A percentile compares a stretch with the other conserved stretches of the same genome.
Conservation (phyloP, 163 green algal genomes). For the Chlorella variabilis region DNA sequence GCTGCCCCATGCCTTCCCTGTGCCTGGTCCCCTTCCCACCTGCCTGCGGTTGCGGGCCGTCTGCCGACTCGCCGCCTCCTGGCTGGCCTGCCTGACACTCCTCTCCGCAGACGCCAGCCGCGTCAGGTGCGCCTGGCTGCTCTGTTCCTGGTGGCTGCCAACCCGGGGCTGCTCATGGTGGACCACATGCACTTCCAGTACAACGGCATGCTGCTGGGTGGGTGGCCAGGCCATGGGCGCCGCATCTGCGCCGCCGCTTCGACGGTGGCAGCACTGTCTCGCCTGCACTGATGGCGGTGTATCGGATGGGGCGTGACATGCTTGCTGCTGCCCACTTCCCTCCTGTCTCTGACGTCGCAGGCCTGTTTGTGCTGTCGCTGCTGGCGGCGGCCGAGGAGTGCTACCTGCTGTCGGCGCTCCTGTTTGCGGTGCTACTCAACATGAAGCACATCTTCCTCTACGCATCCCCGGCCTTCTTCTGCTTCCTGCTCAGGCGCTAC, state of each 20-base stretch:
- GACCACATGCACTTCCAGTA: slow-evolving; percentile 99
- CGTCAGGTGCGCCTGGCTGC: slow-evolving; percentile 20
- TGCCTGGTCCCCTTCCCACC: no score
- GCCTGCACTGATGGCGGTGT: no score
- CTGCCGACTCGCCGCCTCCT: no score
- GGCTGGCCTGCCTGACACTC: no score
- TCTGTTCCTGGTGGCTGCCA: slow-evolving; percentile 41
- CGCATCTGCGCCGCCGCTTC: no score
- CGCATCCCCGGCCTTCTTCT: slow-evolving; percentile 82
- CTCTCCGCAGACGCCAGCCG: neutral
- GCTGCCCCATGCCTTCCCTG: no score
- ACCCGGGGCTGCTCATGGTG: slow-evolving; percentile 90
- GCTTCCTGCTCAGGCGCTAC: slow-evolving; percentile 81
- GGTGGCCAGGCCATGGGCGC: neutral
- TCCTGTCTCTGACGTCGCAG: slow-evolving; percentile 42
- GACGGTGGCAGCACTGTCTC: no score
- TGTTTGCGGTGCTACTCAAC: slow-evolving; percentile 90
- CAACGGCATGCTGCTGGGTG: slow-evolving; percentile 95
- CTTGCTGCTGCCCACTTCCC: neutral
- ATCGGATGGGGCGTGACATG: no score
- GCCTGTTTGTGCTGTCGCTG: slow-evolving; percentile 85
- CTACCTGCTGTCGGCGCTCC: slow-evolving; percentile 59
- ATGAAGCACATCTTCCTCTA: slow-evolving; percentile 96
- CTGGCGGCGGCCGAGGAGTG: slow-evolving; percentile 49
- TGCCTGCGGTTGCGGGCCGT: no score